phyloP scores from a whole-genome alignment of 208 protist species.

The Angomonas ambiguus region DNA sequence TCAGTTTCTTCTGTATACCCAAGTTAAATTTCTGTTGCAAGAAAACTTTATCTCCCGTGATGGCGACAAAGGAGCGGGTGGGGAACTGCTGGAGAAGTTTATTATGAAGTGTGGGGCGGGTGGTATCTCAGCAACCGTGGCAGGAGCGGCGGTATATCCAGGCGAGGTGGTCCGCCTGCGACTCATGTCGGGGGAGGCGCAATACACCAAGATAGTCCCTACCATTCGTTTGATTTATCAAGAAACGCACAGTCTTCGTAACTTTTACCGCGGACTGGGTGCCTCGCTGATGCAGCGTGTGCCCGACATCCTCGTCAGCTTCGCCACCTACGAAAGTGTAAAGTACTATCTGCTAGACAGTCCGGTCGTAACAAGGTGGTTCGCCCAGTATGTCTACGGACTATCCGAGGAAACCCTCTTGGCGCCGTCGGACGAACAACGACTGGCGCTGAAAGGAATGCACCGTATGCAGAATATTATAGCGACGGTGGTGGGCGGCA shows the following conservation, averaged over 20 bases:
- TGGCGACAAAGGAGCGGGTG: too few species aligned
- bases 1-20: conserved; percentile 79
- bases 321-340: conserved; percentile 85
- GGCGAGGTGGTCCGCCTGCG: conserved; percentile 86
- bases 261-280: conserved; percentile 85
- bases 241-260: conserved; percentile 70
- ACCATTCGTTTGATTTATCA: conserved; percentile 58
- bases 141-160: conserved; percentile 76
- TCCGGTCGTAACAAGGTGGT: conserved; percentile 29
- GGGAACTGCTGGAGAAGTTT: conserved; percentile 52
- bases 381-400: background rate
- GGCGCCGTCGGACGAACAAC: too few species aligned
- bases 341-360: conserved; percentile 75
- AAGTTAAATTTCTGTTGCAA: conserved; percentile 79
- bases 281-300: conserved; percentile 83
- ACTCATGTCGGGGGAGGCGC: conserved; percentile 78
- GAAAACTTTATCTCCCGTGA: conserved; percentile 30
- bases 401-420: too few species aligned
- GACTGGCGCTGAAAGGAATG: conserved; percentile 26
- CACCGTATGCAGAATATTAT: conserved; percentile 31
- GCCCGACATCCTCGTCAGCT: conserved; percentile 83
- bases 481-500: conserved; percentile 65
- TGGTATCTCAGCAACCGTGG: conserved; percentile 75
- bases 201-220: conserved; percentile 56
- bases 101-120: conserved; percentile 84